Evolutionary conservation across 345 rosid genomes (phyloP), one percentile per base, ranked within the genome.

Genomic region (Boechera stricta): DNA sequence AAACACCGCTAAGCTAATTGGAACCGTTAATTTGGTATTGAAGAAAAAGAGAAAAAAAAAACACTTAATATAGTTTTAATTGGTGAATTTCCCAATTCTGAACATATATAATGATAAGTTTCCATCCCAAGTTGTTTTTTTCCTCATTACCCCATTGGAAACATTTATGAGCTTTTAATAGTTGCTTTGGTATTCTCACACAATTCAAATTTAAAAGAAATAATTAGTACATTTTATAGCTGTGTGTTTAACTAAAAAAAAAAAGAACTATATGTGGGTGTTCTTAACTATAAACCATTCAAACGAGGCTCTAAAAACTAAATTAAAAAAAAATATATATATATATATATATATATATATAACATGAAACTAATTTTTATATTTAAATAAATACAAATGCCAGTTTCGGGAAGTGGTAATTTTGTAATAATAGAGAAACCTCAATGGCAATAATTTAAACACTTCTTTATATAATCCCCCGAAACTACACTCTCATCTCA

Each of bases 191-290:
- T 42, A 69, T 16, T 29, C 51, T 10, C 80, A 18, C 36, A 64
- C 28, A 57, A 77, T 71, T 71, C 62, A 77, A 64, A 56, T 33
- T 57, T 48, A 41, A 56, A 71, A 71, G 11, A 31, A 71, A 77
- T 36, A 77, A 8, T 62, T 69, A 53, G 61, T 67, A 44, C 21
- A 6, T 33, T 35, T 49, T 2, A 4, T 48, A 13, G 32, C 44
- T 39, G 41, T 2, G 51, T 38, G 18, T n/a, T 44, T 52, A 15
- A 44, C 6, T 44, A 31, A 11, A 24, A 9, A 6, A 49, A 69
- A 13, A 49, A 13, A 70, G 6, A 58, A 16, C 61, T 68, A 49
- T 15, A 26, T 35, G 42, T 69, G 21, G 29, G 24, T 52, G 0
- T 69, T 53, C 15, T n/a, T 41, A 31, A 26, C 13, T 21, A 24